Percentiles rank a stretch among this genome's conserved stretches.
These are phyloP conservation scores for Podaxis rugospora DNA, from an alignment of 768 basidiomycete genomes.

Conservation along the genomic window DNA sequence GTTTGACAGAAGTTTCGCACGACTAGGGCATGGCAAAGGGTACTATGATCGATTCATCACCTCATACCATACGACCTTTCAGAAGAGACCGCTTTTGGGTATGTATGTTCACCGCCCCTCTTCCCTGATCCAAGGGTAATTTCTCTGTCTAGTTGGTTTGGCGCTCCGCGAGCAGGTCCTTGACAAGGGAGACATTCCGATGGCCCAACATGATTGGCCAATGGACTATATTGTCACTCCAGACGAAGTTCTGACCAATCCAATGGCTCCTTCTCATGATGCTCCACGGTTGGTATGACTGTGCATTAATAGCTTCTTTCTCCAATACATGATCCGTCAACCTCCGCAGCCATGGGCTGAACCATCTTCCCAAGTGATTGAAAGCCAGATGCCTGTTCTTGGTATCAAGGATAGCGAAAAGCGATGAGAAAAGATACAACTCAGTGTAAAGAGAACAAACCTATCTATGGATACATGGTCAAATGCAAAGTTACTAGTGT, in stretches of 20 bases:
- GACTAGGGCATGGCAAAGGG: constrained; percentile 80
- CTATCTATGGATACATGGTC: too few relatives aligned
- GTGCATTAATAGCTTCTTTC: background rate
- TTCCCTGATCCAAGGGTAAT: background rate
- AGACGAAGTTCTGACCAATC: constrained; percentile 20
- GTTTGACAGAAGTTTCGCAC: constrained; percentile 63
- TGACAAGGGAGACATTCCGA: constrained; percentile 46
- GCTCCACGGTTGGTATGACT: background rate
- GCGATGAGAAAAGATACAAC: too few relatives aligned
- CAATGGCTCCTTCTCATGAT: background rate
- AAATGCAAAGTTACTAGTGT: too few relatives aligned
- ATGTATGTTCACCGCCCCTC: constrained; percentile 16
- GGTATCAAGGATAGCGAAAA: too few relatives aligned
- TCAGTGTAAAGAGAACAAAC: too few relatives aligned
- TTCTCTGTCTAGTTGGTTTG: constrained; percentile 48
- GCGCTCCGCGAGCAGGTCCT: constrained; percentile 62
- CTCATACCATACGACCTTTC: constrained; percentile 40
- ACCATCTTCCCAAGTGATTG: background rate
- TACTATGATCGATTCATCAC: constrained; percentile 77
- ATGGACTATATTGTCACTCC: constrained; percentile 57
- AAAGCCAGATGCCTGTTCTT: too few relatives aligned
- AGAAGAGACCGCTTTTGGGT: constrained; percentile 58
- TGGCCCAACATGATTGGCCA: constrained; percentile 55
- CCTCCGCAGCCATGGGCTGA: background rate
- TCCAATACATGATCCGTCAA: background rate